Evolutionary conservation across 495 filamentous ascomycete species (phyloP).

Genomic region (Xylaria castorea): DNA sequence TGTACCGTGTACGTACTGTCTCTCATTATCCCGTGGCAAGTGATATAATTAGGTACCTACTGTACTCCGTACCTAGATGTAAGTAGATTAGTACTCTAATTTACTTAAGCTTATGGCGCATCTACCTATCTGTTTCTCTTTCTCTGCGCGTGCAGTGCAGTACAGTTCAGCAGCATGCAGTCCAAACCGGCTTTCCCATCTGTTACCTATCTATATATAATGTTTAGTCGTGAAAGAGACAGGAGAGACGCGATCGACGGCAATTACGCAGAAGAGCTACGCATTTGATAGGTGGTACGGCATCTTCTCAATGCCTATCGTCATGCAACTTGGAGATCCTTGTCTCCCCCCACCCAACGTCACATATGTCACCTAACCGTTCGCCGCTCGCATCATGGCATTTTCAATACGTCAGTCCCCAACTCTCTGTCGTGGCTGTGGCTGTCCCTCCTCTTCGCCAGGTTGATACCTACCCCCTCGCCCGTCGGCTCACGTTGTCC

Average conservation of each 20-base stretch:
- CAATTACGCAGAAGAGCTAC: not conserved
- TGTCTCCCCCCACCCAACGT: constrained; percentile 2
- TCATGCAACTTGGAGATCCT: constrained; percentile 13
- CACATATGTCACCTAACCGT: constrained; percentile 2
- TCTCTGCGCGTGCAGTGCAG: not conserved
- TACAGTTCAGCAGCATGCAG: not conserved
- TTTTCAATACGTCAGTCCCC: constrained; percentile 9
- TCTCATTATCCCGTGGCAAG: not conserved
- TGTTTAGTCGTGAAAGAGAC: not conserved
- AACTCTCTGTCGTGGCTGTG: not conserved
- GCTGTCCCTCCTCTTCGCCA: not conserved
- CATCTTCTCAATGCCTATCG: constrained; percentile 2
- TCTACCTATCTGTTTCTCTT: not conserved
- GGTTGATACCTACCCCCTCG: not conserved
- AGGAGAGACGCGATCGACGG: not conserved
- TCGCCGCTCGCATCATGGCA: constrained; percentile 20
- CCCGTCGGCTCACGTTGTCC: not conserved
- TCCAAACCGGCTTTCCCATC: not conserved
- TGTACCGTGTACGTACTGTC: not conserved
- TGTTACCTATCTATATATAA: constrained; percentile 2
- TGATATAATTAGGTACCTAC: not conserved
- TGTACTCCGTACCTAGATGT: not conserved
- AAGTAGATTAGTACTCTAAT: not conserved
- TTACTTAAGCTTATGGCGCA: not conserved
- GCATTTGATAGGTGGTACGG: constrained; percentile 1